Evolutionary conservation across 2,329 filamentous ascomycete species (phyloP), one percentile per base, ranked within the genome.

Genomic region (Hymenoscyphus scutula): DNA sequence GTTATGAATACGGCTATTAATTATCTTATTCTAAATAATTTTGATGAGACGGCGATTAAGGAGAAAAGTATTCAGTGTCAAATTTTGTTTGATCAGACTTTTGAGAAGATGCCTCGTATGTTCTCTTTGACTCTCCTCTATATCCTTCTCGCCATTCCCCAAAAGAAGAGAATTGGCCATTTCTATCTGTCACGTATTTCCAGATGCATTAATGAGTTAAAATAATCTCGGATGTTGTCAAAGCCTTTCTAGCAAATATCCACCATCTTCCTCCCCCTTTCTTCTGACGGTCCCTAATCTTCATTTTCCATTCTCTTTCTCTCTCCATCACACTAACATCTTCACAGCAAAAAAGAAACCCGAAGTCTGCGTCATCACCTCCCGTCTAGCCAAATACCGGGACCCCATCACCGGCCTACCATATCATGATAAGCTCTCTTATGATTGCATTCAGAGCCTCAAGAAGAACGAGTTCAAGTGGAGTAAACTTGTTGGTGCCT

Each of bases 401-500:
- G 95, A 99, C 74, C 91, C 92, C 0, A 84, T 85, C 68, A 98
- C 94, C 0, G 90, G 91, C 0, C 81, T 98, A 17, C 86, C 88
- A 0, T 99, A 94, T 76, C 84, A 86, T 66, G 94, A 94, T 73
- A 80, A 86, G 53, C 84, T 88, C 65, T 93, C 92, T 0, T 97
- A 92, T 77, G 86, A 86, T 70, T 88, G 96, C 74, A 89, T 98
- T 54, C 89, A 91, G 71, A 85, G 88, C 61, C 82, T 96, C 15
- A 78, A 85, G 59, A 83, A 81, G 1, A 89, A 91, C 53, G 87
- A 91, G 53, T 93, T 92, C 74, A 85, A 85, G 62, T 99, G 91
- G 90, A 96, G 92, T 74, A 81, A 81, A 32, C 80, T 95, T 68
- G 76, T 96, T 32, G 92, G 91, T 5, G 90, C 89, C 17, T 99